These are phyloP conservation scores for Aspergillus flavus DNA, from an alignment of 2,329 filamentous ascomycete species.

Conservation along the genomic window DNA sequence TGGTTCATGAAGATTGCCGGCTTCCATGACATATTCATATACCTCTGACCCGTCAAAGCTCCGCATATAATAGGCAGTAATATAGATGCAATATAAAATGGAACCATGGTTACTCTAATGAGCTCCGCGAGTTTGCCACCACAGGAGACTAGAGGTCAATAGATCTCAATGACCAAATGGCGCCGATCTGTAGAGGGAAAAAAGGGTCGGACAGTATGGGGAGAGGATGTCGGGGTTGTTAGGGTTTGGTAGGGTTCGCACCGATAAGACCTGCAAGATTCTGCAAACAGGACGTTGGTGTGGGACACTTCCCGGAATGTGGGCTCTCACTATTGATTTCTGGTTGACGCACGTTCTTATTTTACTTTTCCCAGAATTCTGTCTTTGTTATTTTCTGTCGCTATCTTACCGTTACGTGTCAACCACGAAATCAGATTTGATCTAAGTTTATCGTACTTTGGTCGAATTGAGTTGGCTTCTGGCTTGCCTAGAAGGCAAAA, in stretches of 20 bases:
- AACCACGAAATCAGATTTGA: neutral
- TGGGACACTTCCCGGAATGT: neutral
- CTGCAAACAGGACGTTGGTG: conserved; percentile 2
- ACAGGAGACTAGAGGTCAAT: conserved; percentile 12
- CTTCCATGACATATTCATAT: neutral
- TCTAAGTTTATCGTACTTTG: neutral
- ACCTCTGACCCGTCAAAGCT: neutral
- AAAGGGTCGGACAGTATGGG: neutral
- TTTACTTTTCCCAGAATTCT: neutral
- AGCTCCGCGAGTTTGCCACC: conserved; percentile 15
- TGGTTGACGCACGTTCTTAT: conserved; percentile 7
- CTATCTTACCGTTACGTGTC: neutral
- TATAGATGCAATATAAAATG: neutral
- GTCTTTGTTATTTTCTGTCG: conserved; percentile 1
- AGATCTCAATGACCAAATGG: conserved; percentile 8
- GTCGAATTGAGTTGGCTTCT: neutral
- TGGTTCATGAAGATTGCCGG: neutral
- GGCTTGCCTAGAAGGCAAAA: neutral
- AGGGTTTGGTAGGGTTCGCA: neutral
- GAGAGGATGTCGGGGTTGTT: conserved; percentile 8
- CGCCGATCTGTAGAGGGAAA: conserved; percentile 9
- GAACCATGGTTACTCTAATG: neutral
- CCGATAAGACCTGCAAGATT: neutral
- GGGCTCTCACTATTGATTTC: conserved; percentile 1
- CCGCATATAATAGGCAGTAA: neutral